Evolutionary conservation across 495 filamentous ascomycete species (phyloP).

Genomic region (Antarctomyces pellizariae): DNA sequence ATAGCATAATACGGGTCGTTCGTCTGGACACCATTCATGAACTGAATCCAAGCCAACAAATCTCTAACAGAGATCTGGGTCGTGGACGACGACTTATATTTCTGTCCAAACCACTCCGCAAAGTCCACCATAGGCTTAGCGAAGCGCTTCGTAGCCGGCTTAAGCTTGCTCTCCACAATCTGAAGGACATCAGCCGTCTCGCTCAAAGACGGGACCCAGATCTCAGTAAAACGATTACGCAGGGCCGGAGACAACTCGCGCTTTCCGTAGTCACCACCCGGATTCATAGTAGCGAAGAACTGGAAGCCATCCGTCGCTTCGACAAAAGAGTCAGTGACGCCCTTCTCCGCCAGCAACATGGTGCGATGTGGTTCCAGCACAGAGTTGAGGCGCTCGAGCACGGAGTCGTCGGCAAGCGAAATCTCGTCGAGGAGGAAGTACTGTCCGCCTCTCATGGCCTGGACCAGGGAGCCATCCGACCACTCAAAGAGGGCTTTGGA

Average conservation of each 20-base stretch:
- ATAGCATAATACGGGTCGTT: conserved; percentile 32
- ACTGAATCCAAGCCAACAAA: conserved; percentile 79
- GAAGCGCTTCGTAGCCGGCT: conserved; percentile 20
- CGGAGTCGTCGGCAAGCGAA: conserved; percentile 91
- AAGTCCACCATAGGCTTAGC: conserved; percentile 56
- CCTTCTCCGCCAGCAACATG: conserved; percentile 84
- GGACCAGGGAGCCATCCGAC: conserved; percentile 84
- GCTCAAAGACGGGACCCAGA: conserved; percentile 78
- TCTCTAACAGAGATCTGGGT: conserved; percentile 72
- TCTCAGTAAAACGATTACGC: conserved; percentile 92
- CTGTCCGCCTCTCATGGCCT: conserved; percentile 73
- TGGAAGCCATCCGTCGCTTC: conserved; percentile 67
- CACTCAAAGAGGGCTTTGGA: conserved; percentile 83
- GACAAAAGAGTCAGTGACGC: conserved; percentile 54
- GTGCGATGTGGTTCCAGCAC: conserved; percentile 79
- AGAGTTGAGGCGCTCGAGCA: conserved; percentile 88
- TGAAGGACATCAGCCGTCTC: conserved; percentile 68
- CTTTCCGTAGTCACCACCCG: conserved; percentile 94
- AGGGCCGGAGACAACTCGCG: conserved; percentile 87
- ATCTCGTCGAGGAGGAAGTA: conserved; percentile 96
- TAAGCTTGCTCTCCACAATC: conserved; percentile 58
- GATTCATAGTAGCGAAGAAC: conserved; percentile 97
- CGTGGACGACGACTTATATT: conserved; percentile 45
- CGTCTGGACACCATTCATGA: conserved; percentile 43
- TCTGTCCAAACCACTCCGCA: conserved; percentile 72